Percentiles rank a stretch among this genome's conserved stretches.
phyloP scores from a whole-genome alignment of 1,284 basidiomycete species.

The Trichosporon ovoides region DNA sequence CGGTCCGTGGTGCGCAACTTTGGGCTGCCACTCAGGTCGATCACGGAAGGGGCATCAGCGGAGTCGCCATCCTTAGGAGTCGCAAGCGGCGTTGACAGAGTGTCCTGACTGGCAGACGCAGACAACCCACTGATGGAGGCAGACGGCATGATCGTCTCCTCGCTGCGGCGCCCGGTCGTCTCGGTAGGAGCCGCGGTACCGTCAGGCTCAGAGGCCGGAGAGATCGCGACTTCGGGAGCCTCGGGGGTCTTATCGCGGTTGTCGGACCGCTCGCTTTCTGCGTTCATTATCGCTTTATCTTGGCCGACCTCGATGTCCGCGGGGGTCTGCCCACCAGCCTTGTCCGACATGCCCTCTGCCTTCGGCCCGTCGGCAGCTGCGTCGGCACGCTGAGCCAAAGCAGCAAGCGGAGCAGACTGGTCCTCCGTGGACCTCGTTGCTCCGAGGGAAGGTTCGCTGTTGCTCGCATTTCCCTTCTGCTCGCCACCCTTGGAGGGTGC shows the following conservation, averaged over 20 bases:
- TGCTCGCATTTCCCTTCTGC: too few relatives aligned
- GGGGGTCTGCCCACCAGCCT: not conserved
- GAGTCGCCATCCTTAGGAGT: not conserved
- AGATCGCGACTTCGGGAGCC: slow-evolving; percentile 6
- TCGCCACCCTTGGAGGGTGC: too few relatives aligned
- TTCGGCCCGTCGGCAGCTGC: not conserved
- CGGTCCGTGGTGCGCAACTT: not conserved
- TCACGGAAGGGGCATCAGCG: not conserved
- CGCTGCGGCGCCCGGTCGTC: not conserved
- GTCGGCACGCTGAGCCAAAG: not conserved
- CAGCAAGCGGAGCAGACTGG: not conserved
- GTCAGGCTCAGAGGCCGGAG: not conserved
- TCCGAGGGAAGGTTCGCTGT: too few relatives aligned
- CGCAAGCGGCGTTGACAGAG: not conserved
- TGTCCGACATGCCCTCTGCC: not conserved
- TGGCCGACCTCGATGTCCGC: not conserved
- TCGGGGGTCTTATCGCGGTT: slow-evolving; percentile 3
- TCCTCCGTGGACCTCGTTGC: too few relatives aligned
- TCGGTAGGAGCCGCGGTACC: not conserved
- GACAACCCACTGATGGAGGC: not conserved
- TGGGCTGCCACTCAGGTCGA: not conserved
- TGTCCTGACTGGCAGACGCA: not conserved
- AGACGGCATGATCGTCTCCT: not conserved
- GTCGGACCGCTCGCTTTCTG: not conserved
- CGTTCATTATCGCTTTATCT: not conserved